Evolutionary conservation across 2,329 filamentous ascomycete genomes (phyloP), one percentile per base, ranked within the genome.

Genomic region (Fonsecaea pedrosoi): DNA sequence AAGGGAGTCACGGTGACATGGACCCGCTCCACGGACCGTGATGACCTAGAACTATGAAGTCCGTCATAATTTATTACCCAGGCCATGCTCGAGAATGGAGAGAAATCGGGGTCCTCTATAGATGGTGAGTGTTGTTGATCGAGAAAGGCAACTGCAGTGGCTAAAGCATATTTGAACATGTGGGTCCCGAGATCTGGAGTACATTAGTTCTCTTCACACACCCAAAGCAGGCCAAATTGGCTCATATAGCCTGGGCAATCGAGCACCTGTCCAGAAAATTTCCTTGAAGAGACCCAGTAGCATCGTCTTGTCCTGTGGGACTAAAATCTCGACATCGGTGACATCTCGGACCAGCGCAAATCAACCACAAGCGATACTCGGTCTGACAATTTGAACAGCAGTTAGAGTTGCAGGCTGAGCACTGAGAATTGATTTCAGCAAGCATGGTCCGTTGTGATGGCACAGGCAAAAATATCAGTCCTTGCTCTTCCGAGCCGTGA

Each of bases 401-500:
- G 21, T 1, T 21, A 21, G 21, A 1, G 21, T 21, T 21, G 1
- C 45, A 62, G 18, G 8, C 37, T 10, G 60, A n/a, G 7, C 50
- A 54, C 7, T 62, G 21, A 6, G 18, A 5, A 53, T 62, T 62
- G n/a, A n/a, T 18, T 15, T 32, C 25, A 15, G 13, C 25, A 10
- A 30, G n/a, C 18, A 45, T 32, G 30, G 57, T 38, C 30, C 57
- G 3, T 25, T 40, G 25, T 60, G 8, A 4, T 25, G 8, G 35
- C 57, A 60, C 4, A 34, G 6, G 25, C 57, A 60, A 35, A 38
- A 60, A 18, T 32, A 60, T 40, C 57, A 60, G 38, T 25, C 21
- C 15, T 38, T 12, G 35, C 30, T 57, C 42, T 40, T 40, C 18
- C 34, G 35, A 25, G 12, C 55, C 35, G 10, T 55, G 53, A 15